Evolutionary conservation across 1,284 basidiomycete genomes (phyloP).

Genomic region (Fomitopsis betulina): DNA sequence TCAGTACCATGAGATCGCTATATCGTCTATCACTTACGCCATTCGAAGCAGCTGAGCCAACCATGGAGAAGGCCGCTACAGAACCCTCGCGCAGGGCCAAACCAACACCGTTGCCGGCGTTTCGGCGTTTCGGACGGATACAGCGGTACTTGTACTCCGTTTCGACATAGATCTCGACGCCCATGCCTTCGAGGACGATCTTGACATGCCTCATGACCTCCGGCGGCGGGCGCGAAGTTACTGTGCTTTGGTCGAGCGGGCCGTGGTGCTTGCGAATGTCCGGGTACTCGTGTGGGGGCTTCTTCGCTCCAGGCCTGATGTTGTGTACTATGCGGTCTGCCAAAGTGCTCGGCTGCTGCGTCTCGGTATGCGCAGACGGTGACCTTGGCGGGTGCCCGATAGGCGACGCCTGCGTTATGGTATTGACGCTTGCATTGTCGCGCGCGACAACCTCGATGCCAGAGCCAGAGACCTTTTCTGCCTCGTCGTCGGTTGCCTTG

Average conservation of each 20-base stretch:
- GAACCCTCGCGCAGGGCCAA: constrained; percentile 38
- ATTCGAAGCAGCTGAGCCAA: constrained; percentile 74
- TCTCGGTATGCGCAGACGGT: constrained; percentile 38
- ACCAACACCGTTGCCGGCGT: constrained; percentile 39
- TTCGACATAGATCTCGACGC: constrained; percentile 84
- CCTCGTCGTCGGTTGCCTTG: constrained; percentile 28
- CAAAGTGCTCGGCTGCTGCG: constrained; percentile 35
- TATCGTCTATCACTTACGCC: constrained; percentile 53
- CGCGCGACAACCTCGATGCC: constrained; percentile 10
- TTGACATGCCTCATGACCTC: constrained; percentile 87
- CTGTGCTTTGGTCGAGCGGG: constrained; percentile 88
- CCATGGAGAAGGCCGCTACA: constrained; percentile 71
- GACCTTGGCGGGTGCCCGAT: constrained; percentile 36
- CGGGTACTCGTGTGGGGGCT: constrained; percentile 35
- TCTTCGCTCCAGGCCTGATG: constrained; percentile 19
- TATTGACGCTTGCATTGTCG: neutral
- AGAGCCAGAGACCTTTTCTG: constrained; percentile 19
- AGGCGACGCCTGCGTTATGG: constrained; percentile 19
- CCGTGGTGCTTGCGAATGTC: constrained; percentile 86
- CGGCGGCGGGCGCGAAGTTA: constrained; percentile 81
- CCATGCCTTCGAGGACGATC: constrained; percentile 83
- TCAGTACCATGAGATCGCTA: neutral
- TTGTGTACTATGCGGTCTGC: constrained; percentile 34
- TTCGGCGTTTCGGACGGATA: constrained; percentile 68
- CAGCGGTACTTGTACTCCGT: constrained; percentile 87